Evolutionary conservation across 169 alveolate species (phyloP).

Genomic region (Theileria orientalis): DNA sequence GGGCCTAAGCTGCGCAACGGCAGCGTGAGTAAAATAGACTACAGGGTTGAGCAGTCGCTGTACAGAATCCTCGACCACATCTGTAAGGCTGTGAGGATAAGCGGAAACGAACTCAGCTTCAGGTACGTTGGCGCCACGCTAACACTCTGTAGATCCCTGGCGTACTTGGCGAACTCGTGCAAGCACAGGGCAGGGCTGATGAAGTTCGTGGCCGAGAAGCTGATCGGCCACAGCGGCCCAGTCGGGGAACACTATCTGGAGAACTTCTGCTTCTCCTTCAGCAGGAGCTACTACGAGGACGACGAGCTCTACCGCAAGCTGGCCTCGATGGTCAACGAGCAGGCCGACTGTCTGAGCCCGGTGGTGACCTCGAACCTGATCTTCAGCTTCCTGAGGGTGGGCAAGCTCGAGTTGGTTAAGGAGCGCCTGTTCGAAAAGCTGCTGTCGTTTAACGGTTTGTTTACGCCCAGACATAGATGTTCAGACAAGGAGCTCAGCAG

Average conservation of each 20-base stretch:
- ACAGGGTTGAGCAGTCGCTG: constrained; percentile 6
- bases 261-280: constrained; percentile 42
- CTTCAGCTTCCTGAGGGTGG: constrained; percentile 46
- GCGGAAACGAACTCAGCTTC: constrained; percentile 12
- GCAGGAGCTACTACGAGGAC: constrained; percentile 16
- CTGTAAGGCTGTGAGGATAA: not conserved
- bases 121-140: constrained; percentile 25
- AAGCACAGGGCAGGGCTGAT: constrained; percentile 6
- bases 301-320: constrained; percentile 28
- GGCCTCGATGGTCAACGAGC: constrained; percentile 3
- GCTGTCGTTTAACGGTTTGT: constrained; percentile 5
- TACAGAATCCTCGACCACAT: constrained; percentile 8
- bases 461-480: not conserved
- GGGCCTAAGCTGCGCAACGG: constrained; percentile 39
- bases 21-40: not conserved
- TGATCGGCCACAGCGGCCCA: constrained; percentile 10
- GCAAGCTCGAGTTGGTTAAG: constrained; percentile 25
- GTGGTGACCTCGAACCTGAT: constrained; percentile 45
- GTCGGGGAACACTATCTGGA: constrained; percentile 51
- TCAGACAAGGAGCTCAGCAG: constrained; percentile 2
- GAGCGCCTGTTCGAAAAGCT: constrained; percentile 7
- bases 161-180: constrained; percentile 5
- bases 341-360: constrained; percentile 15
- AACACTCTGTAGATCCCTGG: constrained; percentile 12
- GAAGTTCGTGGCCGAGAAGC: constrained; percentile 20